Percentiles rank a stretch among this genome's conserved stretches.
Conservation (phyloP, 768 basidiomycete species). For the Lactarius sanguifluus region DNA sequence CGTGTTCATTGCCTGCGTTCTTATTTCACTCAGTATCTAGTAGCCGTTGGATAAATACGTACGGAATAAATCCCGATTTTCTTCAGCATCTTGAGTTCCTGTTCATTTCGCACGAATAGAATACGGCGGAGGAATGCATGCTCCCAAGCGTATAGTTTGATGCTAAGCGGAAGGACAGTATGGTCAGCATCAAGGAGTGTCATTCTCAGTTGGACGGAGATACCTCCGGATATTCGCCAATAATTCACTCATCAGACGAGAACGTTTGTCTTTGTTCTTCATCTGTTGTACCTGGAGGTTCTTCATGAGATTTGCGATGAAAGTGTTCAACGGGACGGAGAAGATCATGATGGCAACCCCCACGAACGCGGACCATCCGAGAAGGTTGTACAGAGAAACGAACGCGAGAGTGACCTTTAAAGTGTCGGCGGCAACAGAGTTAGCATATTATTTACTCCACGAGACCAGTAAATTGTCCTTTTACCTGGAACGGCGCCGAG, state of each 20-base stretch:
- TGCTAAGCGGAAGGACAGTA: slow-evolving; percentile 43
- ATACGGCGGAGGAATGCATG: slow-evolving; percentile 81
- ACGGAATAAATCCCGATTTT: slow-evolving; percentile 79
- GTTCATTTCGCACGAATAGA: slow-evolving; percentile 74
- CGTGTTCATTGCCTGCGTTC: slow-evolving; percentile 52
- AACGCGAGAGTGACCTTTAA: slow-evolving; percentile 81
- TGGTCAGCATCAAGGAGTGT: neutral
- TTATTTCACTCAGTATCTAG: neutral
- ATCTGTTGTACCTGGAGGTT: slow-evolving; percentile 85
- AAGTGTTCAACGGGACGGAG: slow-evolving; percentile 72
- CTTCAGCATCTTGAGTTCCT: slow-evolving; percentile 77
- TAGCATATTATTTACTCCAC: neutral
- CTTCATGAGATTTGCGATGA: slow-evolving; percentile 69
- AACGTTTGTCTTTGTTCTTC: slow-evolving; percentile 87
- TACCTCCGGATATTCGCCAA: slow-evolving; percentile 87
- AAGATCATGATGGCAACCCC: slow-evolving; percentile 88
- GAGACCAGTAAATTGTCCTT: neutral
- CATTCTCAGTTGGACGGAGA: neutral
- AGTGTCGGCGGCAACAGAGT: neutral
- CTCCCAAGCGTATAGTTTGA: slow-evolving; percentile 96
- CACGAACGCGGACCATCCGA: slow-evolving; percentile 90
- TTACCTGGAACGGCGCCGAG: slow-evolving; percentile 82
- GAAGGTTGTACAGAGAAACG: slow-evolving; percentile 81
- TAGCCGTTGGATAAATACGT: slow-evolving; percentile 31
- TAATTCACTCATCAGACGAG: slow-evolving; percentile 90